Base-by-base conservation (phyloP, 2,329 filamentous ascomycete genomes). In the Fusarium sp. region DNA sequence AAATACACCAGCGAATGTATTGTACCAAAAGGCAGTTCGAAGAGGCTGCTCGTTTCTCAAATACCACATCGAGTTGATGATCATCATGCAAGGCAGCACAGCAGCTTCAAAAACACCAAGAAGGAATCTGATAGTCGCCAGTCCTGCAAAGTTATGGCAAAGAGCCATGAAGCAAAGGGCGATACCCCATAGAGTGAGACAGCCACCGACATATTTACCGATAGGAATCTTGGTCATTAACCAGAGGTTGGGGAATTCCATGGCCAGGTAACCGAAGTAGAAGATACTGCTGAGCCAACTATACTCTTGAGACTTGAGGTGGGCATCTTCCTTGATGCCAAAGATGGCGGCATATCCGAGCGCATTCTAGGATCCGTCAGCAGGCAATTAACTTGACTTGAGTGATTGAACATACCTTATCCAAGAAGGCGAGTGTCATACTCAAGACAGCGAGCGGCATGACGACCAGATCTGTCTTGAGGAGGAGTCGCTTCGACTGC, bases 261-360 rank as follows among this genome's bases (percentile, higher is more conserved):
- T 86, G 18, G 82, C 79, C 3, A 89, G 83, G 74, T 89, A 88
- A 32, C 83, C 83, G 35, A 84, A 79, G 75, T 84, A 84, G 53
- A 84, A 82, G 48, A 83, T 79, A 17, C 80, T 81, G 48, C 81
- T 78, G 1, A 94, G 84, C 92, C 92, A 94, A 28, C 87, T 88
- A 78, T 91, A 94, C 82, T 93, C 80, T 48, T 81, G 77, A 47
- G 80, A 82, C 5, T 77, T 65, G 39, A 81, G 78, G 48, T 79
- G 45, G 0, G 73, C 63, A 17, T 78, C 76, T 17, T 75, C 66
- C 11, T 75, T 72, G 55, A 78, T 67, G 1, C 76, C 76, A 12
- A 69, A 75, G 4, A 78, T 61, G 7, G 76, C 76, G 0, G 76
- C 76, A 6, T 73, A 73, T 32, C 66, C 62, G 0, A 73, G 3